Conservation (phyloP, 148 eudicot species). For the Chenopodium quinoa region DNA sequence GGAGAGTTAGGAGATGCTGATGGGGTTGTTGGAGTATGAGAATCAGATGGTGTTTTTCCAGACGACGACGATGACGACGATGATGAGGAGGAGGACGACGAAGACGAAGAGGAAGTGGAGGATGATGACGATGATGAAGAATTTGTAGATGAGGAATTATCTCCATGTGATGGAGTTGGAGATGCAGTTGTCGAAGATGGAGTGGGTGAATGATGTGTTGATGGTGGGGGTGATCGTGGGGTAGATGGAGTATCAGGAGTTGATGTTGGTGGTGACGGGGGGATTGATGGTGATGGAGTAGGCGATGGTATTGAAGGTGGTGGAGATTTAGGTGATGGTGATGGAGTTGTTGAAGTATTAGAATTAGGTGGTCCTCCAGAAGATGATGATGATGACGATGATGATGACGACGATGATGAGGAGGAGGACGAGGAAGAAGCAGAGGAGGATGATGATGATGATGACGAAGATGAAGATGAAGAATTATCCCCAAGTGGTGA, state of each 20-base stretch:
- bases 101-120: not conserved
- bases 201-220: not conserved
- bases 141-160: not conserved
- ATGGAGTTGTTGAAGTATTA: not conserved
- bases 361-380: not conserved
- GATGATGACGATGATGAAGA: not conserved
- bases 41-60: not conserved
- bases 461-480: not conserved
- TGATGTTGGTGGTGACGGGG: not conserved
- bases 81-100: not conserved
- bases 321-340: not conserved
- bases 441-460: not conserved
- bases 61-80: not conserved
- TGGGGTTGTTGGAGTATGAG: not conserved
- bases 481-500: not conserved
- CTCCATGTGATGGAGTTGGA: not conserved
- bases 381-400: not conserved
- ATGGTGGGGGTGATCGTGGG: not conserved
- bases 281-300: not conserved
- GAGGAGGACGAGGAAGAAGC: not conserved
- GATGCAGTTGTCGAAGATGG: not conserved
- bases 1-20: not conserved
- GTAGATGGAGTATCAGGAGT: too few species aligned
- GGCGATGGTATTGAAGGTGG: conserved; percentile 1
- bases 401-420: not conserved